Conservation (phyloP, 2,329 filamentous ascomycete species). For the Sporothrix variecibatus region DNA sequence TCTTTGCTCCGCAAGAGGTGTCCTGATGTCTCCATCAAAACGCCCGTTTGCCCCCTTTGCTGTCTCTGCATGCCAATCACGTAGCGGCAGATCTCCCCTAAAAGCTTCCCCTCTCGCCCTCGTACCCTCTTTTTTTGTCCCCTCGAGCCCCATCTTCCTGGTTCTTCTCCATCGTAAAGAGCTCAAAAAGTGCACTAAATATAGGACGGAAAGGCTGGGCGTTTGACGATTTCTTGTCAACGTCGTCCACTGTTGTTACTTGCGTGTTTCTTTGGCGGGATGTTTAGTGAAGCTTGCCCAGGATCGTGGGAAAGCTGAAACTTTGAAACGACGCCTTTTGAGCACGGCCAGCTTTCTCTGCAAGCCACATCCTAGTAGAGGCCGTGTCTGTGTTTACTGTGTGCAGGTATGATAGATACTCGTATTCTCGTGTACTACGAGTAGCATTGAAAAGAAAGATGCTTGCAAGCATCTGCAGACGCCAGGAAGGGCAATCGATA, state of each 20-base stretch:
- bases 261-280: background rate
- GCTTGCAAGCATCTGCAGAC: background rate
- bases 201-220: slow-evolving; percentile 5
- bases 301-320: slow-evolving; percentile 3
- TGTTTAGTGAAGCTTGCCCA: background rate
- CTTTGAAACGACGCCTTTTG: slow-evolving; percentile 11
- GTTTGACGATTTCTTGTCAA: slow-evolving; percentile 2
- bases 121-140: background rate
- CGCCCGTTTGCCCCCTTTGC: background rate
- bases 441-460: background rate
- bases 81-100: background rate
- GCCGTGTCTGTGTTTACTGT: background rate
- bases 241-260: background rate
- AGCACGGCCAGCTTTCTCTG: background rate
- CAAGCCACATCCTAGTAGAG: slow-evolving; percentile 1
- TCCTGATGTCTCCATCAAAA: background rate
- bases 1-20: background rate
- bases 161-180: background rate
- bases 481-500: background rate
- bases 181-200: slow-evolving; percentile 2
- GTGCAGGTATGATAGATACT: background rate
- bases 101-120: background rate
- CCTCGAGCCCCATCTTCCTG: background rate
- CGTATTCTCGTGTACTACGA: background rate
- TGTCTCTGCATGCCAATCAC: background rate